These are phyloP conservation scores for Solanum chacoense DNA, from an alignment of 305 asterid species.

Conservation along the genomic window DNA sequence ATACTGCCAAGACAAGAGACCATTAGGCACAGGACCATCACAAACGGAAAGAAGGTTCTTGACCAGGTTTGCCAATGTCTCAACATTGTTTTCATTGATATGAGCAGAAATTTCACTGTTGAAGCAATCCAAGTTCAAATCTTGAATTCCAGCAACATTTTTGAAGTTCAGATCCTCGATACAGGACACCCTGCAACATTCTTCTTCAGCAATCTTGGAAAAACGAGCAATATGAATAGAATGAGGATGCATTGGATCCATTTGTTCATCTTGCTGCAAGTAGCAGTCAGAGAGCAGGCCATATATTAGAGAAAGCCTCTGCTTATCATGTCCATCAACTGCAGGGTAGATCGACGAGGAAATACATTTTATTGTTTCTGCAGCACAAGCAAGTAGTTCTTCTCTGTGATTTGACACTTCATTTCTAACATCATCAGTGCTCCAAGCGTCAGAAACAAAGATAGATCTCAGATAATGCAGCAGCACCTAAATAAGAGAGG, in stretches of 20 bases:
- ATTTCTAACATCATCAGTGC: slow-evolving; percentile 46
- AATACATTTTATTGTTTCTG: slow-evolving; percentile 48
- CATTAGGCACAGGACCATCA: slow-evolving; percentile 44
- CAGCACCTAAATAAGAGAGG: slow-evolving; percentile 50
- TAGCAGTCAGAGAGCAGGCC: slow-evolving; percentile 75
- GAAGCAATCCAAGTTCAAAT: slow-evolving; percentile 56
- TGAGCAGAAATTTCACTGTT: slow-evolving; percentile 62
- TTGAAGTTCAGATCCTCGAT: slow-evolving; percentile 64
- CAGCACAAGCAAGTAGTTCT: slow-evolving; percentile 53
- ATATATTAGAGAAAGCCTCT: slow-evolving; percentile 70
- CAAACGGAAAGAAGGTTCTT: slow-evolving; percentile 43
- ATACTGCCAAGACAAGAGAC: slow-evolving; percentile 52
- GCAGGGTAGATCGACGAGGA: slow-evolving; percentile 52
- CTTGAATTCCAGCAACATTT: slow-evolving; percentile 67
- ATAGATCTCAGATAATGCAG: slow-evolving; percentile 57
- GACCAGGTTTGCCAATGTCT: slow-evolving; percentile 75
- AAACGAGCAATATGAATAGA: slow-evolving; percentile 33
- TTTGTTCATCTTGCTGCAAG: slow-evolving; percentile 32
- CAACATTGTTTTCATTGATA: slow-evolving; percentile 60
- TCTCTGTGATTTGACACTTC: slow-evolving; percentile 54
- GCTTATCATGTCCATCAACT: slow-evolving; percentile 75
- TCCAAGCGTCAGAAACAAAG: slow-evolving; percentile 74
- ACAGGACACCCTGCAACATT: slow-evolving; percentile 65
- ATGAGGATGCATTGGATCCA: slow-evolving; percentile 24
- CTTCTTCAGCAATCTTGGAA: slow-evolving; percentile 50